A percentile compares a stretch with the other conserved stretches of the same genome.
Conservation (phyloP, 1,284 basidiomycete species). For the Sporisorium iseilematis-ciliati region DNA sequence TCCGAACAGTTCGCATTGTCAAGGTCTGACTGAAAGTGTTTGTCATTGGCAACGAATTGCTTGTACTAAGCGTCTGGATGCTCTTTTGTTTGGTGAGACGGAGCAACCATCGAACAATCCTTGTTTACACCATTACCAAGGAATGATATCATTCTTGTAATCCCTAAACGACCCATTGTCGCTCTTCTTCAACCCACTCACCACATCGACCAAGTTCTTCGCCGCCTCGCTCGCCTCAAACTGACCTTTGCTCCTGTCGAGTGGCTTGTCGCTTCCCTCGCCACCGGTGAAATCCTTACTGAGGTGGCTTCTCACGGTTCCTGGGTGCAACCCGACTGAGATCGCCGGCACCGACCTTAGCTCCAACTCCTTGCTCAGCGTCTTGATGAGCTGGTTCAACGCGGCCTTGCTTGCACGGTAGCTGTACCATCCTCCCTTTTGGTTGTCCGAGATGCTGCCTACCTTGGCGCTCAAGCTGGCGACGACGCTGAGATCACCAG, state of each 20-base stretch:
- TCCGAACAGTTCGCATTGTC: no score
- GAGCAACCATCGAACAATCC: no score
- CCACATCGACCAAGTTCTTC: slow-evolving; percentile 74
- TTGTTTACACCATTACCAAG: slow-evolving; percentile 63
- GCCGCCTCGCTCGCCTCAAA: slow-evolving; percentile 78
- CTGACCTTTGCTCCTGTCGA: slow-evolving; percentile 70
- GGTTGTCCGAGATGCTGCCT: slow-evolving; percentile 77
- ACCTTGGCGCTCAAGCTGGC: slow-evolving; percentile 75
- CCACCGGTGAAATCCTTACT: slow-evolving; percentile 71
- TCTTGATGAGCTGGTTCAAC: slow-evolving; percentile 79
- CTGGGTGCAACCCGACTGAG: slow-evolving; percentile 70
- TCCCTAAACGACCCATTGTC: slow-evolving; percentile 79
- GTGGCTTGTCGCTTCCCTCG: slow-evolving; percentile 47
- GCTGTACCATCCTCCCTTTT: slow-evolving; percentile 78
- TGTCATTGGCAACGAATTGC: no score
- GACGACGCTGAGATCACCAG: slow-evolving; percentile 68
- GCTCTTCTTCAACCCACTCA: slow-evolving; percentile 71
- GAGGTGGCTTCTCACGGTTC: slow-evolving; percentile 73
- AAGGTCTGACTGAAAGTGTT: no score
- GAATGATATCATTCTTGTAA: slow-evolving; percentile 76
- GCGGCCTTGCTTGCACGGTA: slow-evolving; percentile 82
- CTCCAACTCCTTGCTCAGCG: slow-evolving; percentile 77
- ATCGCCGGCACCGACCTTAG: slow-evolving; percentile 74
- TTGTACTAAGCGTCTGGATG: no score
- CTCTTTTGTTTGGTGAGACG: no score